Percentiles rank a stretch among this genome's conserved stretches.
Conservation (phyloP, 2,329 filamentous ascomycete species). For the Aureobasidium pullulans region DNA sequence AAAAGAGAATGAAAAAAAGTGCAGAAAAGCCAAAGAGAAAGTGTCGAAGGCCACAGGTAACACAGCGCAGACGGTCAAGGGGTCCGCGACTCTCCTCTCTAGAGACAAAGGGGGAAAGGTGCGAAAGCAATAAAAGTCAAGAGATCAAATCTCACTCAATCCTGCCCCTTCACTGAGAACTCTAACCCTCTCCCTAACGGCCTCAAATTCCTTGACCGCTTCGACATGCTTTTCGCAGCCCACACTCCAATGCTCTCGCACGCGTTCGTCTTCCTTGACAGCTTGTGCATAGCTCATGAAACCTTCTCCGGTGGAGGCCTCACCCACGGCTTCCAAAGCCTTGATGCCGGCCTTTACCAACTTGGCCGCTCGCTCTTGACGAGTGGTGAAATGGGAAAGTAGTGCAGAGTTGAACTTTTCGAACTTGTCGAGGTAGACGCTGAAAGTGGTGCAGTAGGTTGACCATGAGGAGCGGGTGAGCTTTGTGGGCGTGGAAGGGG, state of each 20-base stretch:
- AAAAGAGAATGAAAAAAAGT: too few species aligned
- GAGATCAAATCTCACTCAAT: slow-evolving; percentile 2
- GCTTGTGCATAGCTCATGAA: slow-evolving; percentile 50
- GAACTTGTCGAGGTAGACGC: slow-evolving; percentile 50
- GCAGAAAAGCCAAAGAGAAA: too few species aligned
- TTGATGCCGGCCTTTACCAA: slow-evolving; percentile 31
- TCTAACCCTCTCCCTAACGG: slow-evolving; percentile 36
- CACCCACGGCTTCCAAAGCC: slow-evolving; percentile 47
- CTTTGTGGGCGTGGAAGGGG: slow-evolving; percentile 31
- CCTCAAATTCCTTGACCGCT: slow-evolving; percentile 52
- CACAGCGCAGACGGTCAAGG: too few species aligned
- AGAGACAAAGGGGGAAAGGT: background rate
- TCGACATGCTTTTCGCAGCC: slow-evolving; percentile 54
- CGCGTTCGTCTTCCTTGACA: slow-evolving; percentile 50
- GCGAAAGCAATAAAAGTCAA: background rate
- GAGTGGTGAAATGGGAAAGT: slow-evolving; percentile 47
- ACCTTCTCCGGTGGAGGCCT: slow-evolving; percentile 34
- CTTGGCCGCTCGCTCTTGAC: slow-evolving; percentile 40
- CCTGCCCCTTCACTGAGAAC: slow-evolving; percentile 13
- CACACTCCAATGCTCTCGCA: slow-evolving; percentile 54
- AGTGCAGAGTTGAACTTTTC: slow-evolving; percentile 46
- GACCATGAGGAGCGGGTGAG: slow-evolving; percentile 43
- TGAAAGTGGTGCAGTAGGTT: slow-evolving; percentile 47
- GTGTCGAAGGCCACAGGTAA: too few species aligned
- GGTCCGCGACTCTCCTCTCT: too few species aligned